Conservation (phyloP, 2,329 filamentous ascomycete species). For the Epichloe sp. region DNA sequence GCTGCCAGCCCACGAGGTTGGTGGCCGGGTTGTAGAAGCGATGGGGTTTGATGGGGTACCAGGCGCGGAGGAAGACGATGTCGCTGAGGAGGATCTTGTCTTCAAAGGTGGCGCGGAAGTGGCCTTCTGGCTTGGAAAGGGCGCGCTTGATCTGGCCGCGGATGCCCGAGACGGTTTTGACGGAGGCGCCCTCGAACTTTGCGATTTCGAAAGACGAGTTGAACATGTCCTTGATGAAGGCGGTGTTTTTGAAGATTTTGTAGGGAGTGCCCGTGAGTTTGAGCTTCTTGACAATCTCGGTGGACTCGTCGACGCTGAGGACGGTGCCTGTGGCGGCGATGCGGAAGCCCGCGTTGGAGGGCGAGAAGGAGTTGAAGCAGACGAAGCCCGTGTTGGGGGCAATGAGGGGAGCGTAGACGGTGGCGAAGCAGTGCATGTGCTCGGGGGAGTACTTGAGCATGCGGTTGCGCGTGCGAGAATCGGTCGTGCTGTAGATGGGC, state of each 20-base stretch:
- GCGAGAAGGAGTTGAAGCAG: constrained; percentile 79
- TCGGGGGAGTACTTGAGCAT: constrained; percentile 99
- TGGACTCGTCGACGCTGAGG: constrained; percentile 84
- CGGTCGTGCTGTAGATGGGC: constrained; percentile 88
- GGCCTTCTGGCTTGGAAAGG: constrained; percentile 81
- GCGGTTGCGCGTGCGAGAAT: constrained; percentile 82
- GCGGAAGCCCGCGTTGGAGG: constrained; percentile 77
- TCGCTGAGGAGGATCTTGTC: constrained; percentile 97
- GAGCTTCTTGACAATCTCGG: constrained; percentile 98
- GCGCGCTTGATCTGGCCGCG: constrained; percentile 96
- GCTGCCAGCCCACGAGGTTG: constrained; percentile 83
- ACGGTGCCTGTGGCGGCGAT: constrained; percentile 92
- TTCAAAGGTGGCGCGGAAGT: constrained; percentile 95
- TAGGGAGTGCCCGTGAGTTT: constrained; percentile 88
- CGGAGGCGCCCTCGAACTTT: constrained; percentile 92
- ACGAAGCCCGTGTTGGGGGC: constrained; percentile 94
- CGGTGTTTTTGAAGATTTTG: constrained; percentile 99
- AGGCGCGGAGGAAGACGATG: constrained; percentile 89
- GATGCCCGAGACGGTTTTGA: constrained; percentile 91
- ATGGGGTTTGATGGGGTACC: constrained; percentile 92
- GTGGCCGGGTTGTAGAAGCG: constrained; percentile 95
- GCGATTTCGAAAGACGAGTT: constrained; percentile 83
- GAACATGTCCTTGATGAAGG: constrained; percentile 99
- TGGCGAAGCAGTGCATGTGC: constrained; percentile 97
- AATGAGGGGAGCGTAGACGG: constrained; percentile 93